Evolutionary conservation across 2,329 filamentous ascomycete species (phyloP).

Genomic region (Huntiella omanensis): DNA sequence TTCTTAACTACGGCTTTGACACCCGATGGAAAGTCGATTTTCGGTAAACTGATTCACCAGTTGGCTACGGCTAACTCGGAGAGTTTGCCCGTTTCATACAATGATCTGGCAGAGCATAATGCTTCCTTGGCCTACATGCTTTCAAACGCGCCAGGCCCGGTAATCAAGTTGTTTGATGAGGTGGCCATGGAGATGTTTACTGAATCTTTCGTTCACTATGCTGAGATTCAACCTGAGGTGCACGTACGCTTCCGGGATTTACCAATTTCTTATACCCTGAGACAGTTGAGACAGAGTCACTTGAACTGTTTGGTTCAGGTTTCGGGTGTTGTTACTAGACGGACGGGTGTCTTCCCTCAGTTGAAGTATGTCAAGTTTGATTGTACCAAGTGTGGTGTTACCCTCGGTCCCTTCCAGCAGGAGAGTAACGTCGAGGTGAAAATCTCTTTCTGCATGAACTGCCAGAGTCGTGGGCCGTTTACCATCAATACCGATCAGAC

Average conservation of each 20-base stretch:
- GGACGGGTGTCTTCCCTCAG: slow-evolving; percentile 91
- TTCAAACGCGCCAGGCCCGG: slow-evolving; percentile 85
- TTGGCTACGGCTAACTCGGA: slow-evolving; percentile 96
- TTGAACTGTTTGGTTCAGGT: slow-evolving; percentile 91
- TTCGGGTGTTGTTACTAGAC: slow-evolving; percentile 82
- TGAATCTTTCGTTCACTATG: slow-evolving; percentile 92
- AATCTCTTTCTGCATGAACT: slow-evolving; percentile 90
- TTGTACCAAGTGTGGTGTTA: slow-evolving; percentile 80
- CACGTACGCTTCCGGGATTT: slow-evolving; percentile 93
- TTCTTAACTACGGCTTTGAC: slow-evolving; percentile 96
- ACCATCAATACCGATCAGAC: slow-evolving; percentile 94
- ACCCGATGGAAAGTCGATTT: slow-evolving; percentile 73
- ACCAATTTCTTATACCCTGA: slow-evolving; percentile 84
- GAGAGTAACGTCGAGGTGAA: slow-evolving; percentile 94
- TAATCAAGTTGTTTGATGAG: slow-evolving; percentile 88
- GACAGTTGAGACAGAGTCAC: slow-evolving; percentile 85
- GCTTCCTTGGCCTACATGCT: slow-evolving; percentile 91
- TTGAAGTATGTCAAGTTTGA: slow-evolving; percentile 98
- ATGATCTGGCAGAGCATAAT: slow-evolving; percentile 76
- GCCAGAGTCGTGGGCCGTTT: slow-evolving; percentile 87
- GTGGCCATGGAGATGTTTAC: slow-evolving; percentile 93
- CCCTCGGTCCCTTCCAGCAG: slow-evolving; percentile 89
- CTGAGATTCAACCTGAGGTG: slow-evolving; percentile 92
- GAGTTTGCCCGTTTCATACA: slow-evolving; percentile 88
- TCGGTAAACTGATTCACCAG: slow-evolving; percentile 81